Conservation (phyloP, 768 basidiomycete species). For the Clitopilus hobsonii region DNA sequence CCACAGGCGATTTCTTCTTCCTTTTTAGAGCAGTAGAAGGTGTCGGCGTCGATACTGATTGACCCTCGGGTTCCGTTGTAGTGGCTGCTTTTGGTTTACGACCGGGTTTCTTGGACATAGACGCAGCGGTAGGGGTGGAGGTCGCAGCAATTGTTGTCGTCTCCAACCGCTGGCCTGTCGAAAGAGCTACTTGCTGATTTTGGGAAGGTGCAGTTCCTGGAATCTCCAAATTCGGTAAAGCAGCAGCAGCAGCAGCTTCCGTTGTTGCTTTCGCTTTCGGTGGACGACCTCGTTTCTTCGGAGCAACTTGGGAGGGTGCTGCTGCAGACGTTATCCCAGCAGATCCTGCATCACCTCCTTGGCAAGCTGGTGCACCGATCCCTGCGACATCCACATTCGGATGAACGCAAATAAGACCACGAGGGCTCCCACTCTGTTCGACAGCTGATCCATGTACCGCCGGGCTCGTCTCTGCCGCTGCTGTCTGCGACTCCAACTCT, state of each 20-base stretch:
- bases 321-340: not conserved
- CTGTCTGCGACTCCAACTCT: not conserved
- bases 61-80: not conserved
- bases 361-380: not conserved
- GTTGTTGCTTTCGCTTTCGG: not conserved
- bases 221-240: too few relatives aligned
- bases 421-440: not conserved
- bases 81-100: not conserved
- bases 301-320: not conserved
- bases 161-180: too few relatives aligned
- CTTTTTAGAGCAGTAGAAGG: not conserved
- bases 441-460: not conserved
- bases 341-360: not conserved
- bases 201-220: too few relatives aligned
- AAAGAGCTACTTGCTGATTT: too few relatives aligned
- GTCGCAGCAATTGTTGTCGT: too few relatives aligned
- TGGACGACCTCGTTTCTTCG: not conserved
- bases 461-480: not conserved
- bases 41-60: not conserved
- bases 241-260: not conserved
- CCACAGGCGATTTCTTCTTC: not conserved
- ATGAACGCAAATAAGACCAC: too few relatives aligned
- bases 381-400: not conserved
- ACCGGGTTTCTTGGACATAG: not conserved
- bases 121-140: too few relatives aligned